A percentile compares a stretch with the other conserved stretches of the same genome.
Evolutionary conservation across 148 eudicot species (phyloP).

Genomic region (Dysphania ambrosioides): DNA sequence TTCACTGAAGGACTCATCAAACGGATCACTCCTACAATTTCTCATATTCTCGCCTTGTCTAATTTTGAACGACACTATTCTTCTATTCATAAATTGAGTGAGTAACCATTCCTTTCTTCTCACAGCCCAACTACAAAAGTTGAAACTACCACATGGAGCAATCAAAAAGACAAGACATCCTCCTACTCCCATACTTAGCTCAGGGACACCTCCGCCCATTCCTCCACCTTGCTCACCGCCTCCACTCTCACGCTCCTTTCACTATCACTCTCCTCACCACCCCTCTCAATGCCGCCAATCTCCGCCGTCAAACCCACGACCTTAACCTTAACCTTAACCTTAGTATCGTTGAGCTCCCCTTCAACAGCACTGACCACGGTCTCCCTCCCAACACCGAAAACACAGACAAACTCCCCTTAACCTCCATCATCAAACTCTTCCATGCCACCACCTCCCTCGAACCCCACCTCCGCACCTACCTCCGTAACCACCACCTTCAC

Average conservation of each 20-base stretch:
- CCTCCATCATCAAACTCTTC: slow-evolving; percentile 18
- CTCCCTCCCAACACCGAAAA: slow-evolving; percentile 64
- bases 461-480: slow-evolving; percentile 32
- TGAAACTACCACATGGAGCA: background rate
- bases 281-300: slow-evolving; percentile 50
- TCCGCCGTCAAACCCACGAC: slow-evolving; percentile 66
- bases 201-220: slow-evolving; percentile 25
- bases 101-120: no score
- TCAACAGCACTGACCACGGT: slow-evolving; percentile 62
- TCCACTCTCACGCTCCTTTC: slow-evolving; percentile 36
- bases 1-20: no score
- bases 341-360: slow-evolving; percentile 66
- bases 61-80: no score
- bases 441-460: slow-evolving; percentile 32
- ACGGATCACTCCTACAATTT: no score
- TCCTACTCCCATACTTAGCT: slow-evolving; percentile 41
- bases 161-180: background rate
- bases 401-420: slow-evolving; percentile 22
- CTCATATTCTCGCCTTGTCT: background rate
- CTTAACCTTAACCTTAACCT: slow-evolving; percentile 48
- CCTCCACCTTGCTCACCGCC: slow-evolving; percentile 45
- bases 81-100: no score
- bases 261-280: slow-evolving; percentile 42
- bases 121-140: no score
- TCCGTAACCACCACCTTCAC: slow-evolving; percentile 4